A percentile compares a stretch with the other conserved stretches of the same genome.
Evolutionary conservation across 768 basidiomycete species (phyloP).

Genomic region (Suillus paluster): DNA sequence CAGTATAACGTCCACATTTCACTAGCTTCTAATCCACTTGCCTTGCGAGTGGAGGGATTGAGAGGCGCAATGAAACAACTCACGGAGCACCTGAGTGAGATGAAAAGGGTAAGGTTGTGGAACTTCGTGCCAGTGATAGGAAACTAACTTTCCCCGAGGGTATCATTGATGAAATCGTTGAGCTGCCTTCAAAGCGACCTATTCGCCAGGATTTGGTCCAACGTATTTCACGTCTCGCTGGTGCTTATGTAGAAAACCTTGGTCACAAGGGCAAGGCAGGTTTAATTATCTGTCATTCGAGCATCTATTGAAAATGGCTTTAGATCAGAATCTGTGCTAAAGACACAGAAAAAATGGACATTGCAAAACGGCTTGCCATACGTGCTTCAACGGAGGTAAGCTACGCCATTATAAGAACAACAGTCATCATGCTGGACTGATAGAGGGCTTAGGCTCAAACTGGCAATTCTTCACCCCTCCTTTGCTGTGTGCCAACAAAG

Average conservation of each 20-base stretch:
- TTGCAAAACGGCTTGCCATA: conserved; percentile 56
- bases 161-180: conserved; percentile 37
- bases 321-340: conserved; percentile 64
- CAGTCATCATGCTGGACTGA: not conserved
- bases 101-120: conserved; percentile 51
- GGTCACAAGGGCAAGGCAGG: conserved; percentile 51
- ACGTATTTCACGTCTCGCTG: conserved; percentile 68
- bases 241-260: conserved; percentile 62
- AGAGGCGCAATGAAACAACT: conserved; percentile 55
- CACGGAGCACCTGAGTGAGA: conserved; percentile 45
- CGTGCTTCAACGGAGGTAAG: conserved; percentile 59
- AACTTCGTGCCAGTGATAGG: conserved; percentile 4
- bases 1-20: conserved; percentile 66
- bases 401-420: not conserved
- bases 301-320: conserved; percentile 3
- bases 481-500: conserved; percentile 37
- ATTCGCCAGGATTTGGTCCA: conserved; percentile 55
- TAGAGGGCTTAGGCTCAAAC: not conserved
- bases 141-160: conserved; percentile 16
- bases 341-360: conserved; percentile 39
- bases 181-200: conserved; percentile 49
- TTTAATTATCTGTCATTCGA: not conserved
- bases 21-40: conserved; percentile 57
- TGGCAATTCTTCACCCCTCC: conserved; percentile 15
- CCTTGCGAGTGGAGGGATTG: conserved; percentile 62